Conservation (phyloP, 1,284 basidiomycete species). For the Leucoagaricus sp. region DNA sequence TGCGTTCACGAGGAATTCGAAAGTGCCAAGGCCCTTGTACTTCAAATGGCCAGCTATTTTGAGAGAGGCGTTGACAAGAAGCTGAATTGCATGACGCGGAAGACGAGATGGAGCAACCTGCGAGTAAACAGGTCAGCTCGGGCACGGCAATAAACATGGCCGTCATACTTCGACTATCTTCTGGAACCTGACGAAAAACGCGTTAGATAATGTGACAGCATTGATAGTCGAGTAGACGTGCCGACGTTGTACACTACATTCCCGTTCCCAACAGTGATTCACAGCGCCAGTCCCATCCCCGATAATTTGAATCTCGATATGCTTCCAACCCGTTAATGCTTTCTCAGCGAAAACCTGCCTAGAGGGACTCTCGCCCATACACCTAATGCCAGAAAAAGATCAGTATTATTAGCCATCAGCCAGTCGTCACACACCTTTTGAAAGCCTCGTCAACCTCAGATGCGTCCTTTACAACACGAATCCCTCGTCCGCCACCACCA, state of each 20-base stretch:
- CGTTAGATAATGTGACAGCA: neutral
- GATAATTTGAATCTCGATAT: conserved; percentile 38
- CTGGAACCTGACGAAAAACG: conserved; percentile 33
- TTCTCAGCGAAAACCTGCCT: conserved; percentile 40
- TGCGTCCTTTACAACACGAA: conserved; percentile 36
- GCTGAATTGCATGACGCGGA: conserved; percentile 23
- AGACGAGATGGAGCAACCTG: conserved; percentile 36
- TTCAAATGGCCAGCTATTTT: conserved; percentile 31
- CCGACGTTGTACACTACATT: conserved; percentile 40
- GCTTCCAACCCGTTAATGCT: conserved; percentile 40
- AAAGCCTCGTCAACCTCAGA: conserved; percentile 41
- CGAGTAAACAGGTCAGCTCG: neutral
- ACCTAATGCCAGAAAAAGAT: conserved; percentile 24
- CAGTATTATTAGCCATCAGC: neutral
- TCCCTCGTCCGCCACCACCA: conserved; percentile 58
- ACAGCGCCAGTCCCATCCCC: conserved; percentile 35
- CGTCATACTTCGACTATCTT: conserved; percentile 36
- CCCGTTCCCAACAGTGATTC: conserved; percentile 39
- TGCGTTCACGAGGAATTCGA: conserved; percentile 36
- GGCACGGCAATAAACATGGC: neutral
- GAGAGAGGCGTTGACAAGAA: conserved; percentile 31
- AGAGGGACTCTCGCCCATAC: conserved; percentile 42
- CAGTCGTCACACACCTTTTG: conserved; percentile 28
- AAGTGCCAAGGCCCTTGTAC: conserved; percentile 38
- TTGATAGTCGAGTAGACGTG: conserved; percentile 11